Base-by-base conservation (phyloP, 179 eudicot species). In the Beta macrorhiza region DNA sequence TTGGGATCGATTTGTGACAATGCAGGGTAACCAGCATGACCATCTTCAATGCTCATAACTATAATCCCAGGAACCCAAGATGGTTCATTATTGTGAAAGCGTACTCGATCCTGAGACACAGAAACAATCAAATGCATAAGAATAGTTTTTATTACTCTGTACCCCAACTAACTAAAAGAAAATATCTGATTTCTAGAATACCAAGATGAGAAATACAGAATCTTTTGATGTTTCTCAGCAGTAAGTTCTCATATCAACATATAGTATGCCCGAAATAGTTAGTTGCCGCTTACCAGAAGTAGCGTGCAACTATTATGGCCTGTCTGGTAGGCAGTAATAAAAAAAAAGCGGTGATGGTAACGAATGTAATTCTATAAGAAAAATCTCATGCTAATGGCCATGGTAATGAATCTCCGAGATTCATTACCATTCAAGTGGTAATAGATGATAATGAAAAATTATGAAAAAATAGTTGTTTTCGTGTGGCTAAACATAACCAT, bases 1-100 rank as follows among this genome's bases (percentile, higher is more conserved):
- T 81, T 86, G 77, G 91, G 92, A 90, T 97, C 99, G 75, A 97
- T 72, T 80, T 91, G 97, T 67, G 93, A 81, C 74, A 92, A 85
- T 57, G 91, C 91, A 4, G 90, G 91, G 45, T 84, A 59, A 67
- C 94, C 95, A 77, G 87, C 89, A 67, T 85, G 88, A 52, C 98
- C 97, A 89, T 94, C 99, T 85, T 96, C 95, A 80, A 96, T 91
- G 92, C 99, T 89, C 98, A 94, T 97, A 56, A 90, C 93, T 42
- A 94, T 88, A 84, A 93, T 89, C 55, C 99, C 99, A 17, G 92
- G 97, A 83, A 92, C 79, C 85, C 81, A 88, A 15, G 98, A 91
- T 72, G 93, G 91, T 80, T 96, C 98, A 72, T 85, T 93, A 65
- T 94, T 94, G 74, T 91, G 93, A 87, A 97, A 97, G 51, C 79